These are phyloP conservation scores for Yarrowia sp. DNA, from an alignment of 805 yeast genomes.

Conservation along the genomic window DNA sequence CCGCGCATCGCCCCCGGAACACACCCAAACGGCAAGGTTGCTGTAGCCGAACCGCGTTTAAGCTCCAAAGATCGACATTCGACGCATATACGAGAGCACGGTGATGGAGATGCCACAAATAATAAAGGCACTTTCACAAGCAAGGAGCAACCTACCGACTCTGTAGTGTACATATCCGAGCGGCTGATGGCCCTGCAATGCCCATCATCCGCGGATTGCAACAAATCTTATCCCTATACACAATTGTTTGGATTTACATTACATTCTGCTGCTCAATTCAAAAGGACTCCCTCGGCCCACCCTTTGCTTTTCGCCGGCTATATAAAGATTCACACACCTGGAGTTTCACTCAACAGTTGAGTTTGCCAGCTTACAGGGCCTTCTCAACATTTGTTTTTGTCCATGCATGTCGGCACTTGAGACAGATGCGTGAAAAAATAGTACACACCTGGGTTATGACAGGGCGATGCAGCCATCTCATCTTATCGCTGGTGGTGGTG, in stretches of 20 bases:
- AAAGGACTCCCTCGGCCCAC: background rate
- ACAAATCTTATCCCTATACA: background rate
- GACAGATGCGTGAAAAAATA: background rate
- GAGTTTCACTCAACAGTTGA: conserved; percentile 11
- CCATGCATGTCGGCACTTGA: background rate
- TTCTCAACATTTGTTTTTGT: background rate
- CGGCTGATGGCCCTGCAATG: too few relatives aligned
- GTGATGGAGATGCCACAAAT: background rate
- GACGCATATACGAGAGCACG: conserved; percentile 7
- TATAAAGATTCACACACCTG: background rate
- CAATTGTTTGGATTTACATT: background rate
- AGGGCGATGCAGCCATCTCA: background rate
- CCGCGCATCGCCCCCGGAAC: background rate
- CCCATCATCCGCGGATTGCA: too few relatives aligned
- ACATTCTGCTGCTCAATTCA: background rate
- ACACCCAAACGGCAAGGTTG: background rate
- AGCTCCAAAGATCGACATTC: background rate
- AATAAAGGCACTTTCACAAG: too few relatives aligned
- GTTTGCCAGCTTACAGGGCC: conserved; percentile 2
- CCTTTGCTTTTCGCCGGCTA: background rate
- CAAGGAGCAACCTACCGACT: background rate
- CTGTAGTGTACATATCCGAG: too few relatives aligned
- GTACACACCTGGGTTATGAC: background rate
- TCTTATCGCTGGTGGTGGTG: background rate
- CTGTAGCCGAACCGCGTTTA: background rate